Base-by-base conservation (phyloP, 805 yeast species). In the Scheffersomyces coipomensis region DNA sequence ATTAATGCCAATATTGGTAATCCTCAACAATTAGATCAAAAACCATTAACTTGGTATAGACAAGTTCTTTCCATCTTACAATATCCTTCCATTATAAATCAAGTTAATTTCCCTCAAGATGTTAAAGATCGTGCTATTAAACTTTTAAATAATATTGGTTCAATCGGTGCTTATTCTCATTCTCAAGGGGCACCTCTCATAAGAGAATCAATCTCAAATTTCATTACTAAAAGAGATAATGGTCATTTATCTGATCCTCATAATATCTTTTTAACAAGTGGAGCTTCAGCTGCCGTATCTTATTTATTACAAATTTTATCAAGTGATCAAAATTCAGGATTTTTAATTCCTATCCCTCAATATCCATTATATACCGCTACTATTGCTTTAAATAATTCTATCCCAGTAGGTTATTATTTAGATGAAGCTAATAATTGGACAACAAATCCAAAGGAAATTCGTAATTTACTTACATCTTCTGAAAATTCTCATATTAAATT, bases 361-460 rank as follows among this genome's bases (percentile, higher is more conserved):
- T 93, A 93, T 60, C 99, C 99, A 3, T 75, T 93, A 44, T 93
- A 93, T 68, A 88, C 97, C 3, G 99, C 99, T n/a, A 75, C 96
- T 3, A 73, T 93, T 51, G 84, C 97, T 2, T 71, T 95, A 55
- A 85, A 85, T 56, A 79, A 85, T 52, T 80, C 96, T 16, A 78
- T 83, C 21, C 85, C 95, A 9, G 73, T 93, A 34, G 95, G 96
- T 13, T 93, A 93, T 66, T 88, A 78, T 55, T 71, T 93, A 50
- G 82, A 88, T 46, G 99, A 93, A 67, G 64, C 73, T 26, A 71
- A 80, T 25, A 76, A 81, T 49, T 93, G 99, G 99, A 79, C 91
- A 24, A 80, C 95, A 6, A 80, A 86, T 52, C 75, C 93, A 3
- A 56, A 63, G 9, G 83, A 81, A 54, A 79, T 88, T 52, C 78